These are phyloP conservation scores for Fusarium keratoplasticum DNA, from an alignment of 2,329 filamentous ascomycete genomes.

Conservation along the genomic window DNA sequence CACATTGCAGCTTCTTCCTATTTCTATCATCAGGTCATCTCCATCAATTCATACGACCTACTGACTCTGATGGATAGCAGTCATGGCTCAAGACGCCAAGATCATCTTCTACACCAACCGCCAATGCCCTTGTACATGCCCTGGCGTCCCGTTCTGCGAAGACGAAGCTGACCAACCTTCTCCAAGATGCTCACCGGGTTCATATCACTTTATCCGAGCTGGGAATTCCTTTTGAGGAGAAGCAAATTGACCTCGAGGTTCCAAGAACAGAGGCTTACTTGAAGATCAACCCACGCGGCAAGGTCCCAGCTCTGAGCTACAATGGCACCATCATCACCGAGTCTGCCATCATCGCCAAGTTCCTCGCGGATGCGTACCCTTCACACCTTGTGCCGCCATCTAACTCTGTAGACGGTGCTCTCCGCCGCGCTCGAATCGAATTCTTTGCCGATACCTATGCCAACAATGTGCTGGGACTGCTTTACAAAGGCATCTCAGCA, in stretches of 20 bases:
- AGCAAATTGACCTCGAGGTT: slow-evolving; percentile 27
- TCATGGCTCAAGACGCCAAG: neutral
- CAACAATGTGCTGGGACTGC: neutral
- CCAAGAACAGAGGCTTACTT: slow-evolving; percentile 46
- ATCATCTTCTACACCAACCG: neutral
- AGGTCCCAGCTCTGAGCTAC: neutral
- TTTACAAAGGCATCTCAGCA: neutral
- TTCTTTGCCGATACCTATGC: slow-evolving; percentile 3
- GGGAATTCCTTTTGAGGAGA: neutral
- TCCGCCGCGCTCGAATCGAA: slow-evolving; percentile 6
- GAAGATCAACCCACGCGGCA: neutral
- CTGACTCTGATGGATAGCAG: neutral
- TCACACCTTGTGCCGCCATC: neutral
- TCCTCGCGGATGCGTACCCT: slow-evolving; percentile 3
- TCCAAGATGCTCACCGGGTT: neutral
- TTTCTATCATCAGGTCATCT: neutral
- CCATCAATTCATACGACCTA: neutral
- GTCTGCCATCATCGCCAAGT: slow-evolving; percentile 35
- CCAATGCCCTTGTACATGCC: neutral
- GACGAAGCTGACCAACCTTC: neutral
- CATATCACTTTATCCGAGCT: neutral
- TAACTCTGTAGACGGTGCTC: neutral
- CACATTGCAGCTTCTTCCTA: neutral
- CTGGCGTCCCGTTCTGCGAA: neutral
- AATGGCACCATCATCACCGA: neutral